These are phyloP conservation scores for Fusarium lyarnte DNA, from an alignment of 2,329 filamentous ascomycete species.

Conservation along the genomic window DNA sequence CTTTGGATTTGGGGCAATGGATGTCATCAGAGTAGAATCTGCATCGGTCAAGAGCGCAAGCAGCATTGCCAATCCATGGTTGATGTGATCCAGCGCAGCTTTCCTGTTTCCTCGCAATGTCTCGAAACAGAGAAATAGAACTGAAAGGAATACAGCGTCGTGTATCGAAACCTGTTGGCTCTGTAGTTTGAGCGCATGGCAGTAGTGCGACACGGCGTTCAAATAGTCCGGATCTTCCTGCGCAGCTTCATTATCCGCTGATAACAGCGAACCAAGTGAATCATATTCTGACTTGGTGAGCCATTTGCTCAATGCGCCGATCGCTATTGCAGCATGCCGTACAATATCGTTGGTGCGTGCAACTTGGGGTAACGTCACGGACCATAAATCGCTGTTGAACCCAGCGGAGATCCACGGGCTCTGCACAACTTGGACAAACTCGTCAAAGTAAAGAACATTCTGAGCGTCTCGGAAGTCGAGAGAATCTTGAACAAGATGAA, in stretches of 20 bases:
- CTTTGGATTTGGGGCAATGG: constrained; percentile 35
- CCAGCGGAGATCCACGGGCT: constrained; percentile 44
- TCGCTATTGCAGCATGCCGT: constrained; percentile 46
- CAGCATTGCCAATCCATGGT: constrained; percentile 49
- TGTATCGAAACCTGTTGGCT: constrained; percentile 41
- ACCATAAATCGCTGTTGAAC: constrained; percentile 43
- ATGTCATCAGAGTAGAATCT: constrained; percentile 8
- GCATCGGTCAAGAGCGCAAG: constrained; percentile 45
- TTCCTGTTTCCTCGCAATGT: constrained; percentile 44
- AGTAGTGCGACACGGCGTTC: constrained; percentile 49
- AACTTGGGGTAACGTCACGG: constrained; percentile 45
- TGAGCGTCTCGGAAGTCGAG: constrained; percentile 20
- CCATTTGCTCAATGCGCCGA: constrained; percentile 44
- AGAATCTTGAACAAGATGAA: constrained; percentile 16
- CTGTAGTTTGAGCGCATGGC: constrained; percentile 47
- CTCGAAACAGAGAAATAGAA: constrained; percentile 48
- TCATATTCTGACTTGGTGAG: background rate
- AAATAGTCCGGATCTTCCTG: constrained; percentile 40
- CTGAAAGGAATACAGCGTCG: constrained; percentile 46
- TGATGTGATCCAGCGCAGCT: constrained; percentile 48
- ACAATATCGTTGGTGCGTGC: constrained; percentile 41
- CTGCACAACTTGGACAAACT: constrained; percentile 44
- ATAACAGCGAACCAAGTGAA: background rate
- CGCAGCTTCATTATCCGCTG: background rate
- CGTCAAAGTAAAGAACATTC: constrained; percentile 42